phyloP scores from a whole-genome alignment of 345 rosid species.

The Populus davidiana region DNA sequence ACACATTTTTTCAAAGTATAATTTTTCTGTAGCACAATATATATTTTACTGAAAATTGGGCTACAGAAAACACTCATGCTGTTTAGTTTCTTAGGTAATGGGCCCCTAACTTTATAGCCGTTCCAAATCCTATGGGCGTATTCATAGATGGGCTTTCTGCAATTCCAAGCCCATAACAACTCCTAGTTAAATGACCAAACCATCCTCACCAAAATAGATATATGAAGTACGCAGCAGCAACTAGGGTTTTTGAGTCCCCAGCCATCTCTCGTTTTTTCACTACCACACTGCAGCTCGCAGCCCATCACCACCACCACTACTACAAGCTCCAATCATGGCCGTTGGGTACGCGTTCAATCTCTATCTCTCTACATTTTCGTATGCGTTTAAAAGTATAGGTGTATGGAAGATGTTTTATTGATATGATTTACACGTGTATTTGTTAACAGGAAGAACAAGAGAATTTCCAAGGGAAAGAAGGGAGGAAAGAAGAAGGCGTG shows the following conservation, averaged over 20 bases:
- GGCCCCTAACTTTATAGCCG: background rate
- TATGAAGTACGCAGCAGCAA: background rate
- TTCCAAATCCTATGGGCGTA: background rate
- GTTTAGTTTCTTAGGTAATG: background rate
- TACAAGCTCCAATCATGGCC: constrained; percentile 3
- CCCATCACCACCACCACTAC: background rate
- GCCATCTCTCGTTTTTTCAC: background rate
- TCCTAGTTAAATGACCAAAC: background rate
- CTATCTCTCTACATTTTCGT: background rate
- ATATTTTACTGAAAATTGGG: no score
- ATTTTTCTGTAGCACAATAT: no score
- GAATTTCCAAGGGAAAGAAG: constrained; percentile 95
- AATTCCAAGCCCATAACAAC: background rate
- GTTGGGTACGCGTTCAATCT: constrained; percentile 6
- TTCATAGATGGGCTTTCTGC: background rate
- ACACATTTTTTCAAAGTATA: no score
- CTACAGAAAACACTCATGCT: no score
- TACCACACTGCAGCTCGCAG: background rate
- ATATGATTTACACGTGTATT: background rate
- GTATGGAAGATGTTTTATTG: background rate
- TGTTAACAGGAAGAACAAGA: constrained; percentile 76
- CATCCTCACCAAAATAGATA: background rate
- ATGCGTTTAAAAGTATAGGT: background rate
- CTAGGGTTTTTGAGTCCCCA: background rate
- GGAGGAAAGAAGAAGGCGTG: constrained; percentile 96